phyloP scores from a whole-genome alignment of 2,329 filamentous ascomycete genomes.

The Pyrenophora graminea region DNA sequence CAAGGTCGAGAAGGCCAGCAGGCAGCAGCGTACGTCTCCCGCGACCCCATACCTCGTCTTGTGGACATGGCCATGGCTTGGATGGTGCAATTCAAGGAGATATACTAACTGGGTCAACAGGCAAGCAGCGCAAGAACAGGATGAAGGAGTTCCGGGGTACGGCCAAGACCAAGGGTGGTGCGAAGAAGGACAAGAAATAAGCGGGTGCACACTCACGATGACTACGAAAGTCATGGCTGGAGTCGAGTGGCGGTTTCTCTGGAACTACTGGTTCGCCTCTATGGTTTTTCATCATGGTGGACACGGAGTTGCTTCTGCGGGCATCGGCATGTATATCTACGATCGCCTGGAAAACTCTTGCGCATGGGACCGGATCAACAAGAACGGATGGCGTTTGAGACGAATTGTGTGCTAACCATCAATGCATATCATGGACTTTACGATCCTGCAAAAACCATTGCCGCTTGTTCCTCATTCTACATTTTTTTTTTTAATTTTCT shows the following conservation, averaged over 20 bases:
- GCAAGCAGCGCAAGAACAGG: constrained; percentile 99
- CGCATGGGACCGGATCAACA: constrained; percentile 41
- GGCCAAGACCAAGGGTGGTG: constrained; percentile 95
- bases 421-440: constrained; percentile 49
- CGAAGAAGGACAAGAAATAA: constrained; percentile 82
- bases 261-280: constrained; percentile 34
- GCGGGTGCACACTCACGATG: constrained; percentile 37
- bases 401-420: constrained; percentile 45
- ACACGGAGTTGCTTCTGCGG: constrained; percentile 41
- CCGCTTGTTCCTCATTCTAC: constrained; percentile 2
- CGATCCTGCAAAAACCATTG: constrained; percentile 23
- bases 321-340: constrained; percentile 47
- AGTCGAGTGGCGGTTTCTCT: constrained; percentile 40
- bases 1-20: constrained; percentile 96
- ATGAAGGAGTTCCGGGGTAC: constrained; percentile 98
- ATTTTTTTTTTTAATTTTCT: not conserved
- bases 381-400: constrained; percentile 48
- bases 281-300: constrained; percentile 39
- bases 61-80: constrained; percentile 11
- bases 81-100: constrained; percentile 13
- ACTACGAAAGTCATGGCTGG: constrained; percentile 37
- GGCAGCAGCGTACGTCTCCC: constrained; percentile 91
- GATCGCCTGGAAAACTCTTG: constrained; percentile 47
- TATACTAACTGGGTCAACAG: constrained; percentile 60
- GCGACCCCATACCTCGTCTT: constrained; percentile 6